Evolutionary conservation across 2,329 filamentous ascomycete genomes (phyloP).

Genomic region (Aureobasidium sp.): DNA sequence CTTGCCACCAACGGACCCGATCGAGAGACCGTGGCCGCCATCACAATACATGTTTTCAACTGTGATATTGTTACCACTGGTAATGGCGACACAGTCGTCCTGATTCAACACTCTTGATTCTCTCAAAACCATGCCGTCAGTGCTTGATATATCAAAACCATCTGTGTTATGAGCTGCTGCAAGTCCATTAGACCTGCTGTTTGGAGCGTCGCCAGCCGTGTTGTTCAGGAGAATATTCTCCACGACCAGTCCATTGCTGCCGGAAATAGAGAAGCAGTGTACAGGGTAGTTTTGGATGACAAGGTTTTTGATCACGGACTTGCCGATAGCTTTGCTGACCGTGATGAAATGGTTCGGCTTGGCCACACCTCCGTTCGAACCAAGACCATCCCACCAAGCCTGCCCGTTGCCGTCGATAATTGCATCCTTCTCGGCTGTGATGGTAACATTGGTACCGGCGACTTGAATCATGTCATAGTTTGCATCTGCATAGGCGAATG

Average conservation of each 20-base stretch:
- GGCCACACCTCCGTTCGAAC: conserved; percentile 39
- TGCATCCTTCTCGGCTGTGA: conserved; percentile 32
- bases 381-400: conserved; percentile 40
- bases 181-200: conserved; percentile 28
- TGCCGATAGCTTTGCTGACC: conserved; percentile 30
- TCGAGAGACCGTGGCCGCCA: conserved; percentile 18
- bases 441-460: conserved; percentile 35
- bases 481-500: conserved; percentile 33
- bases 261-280: conserved; percentile 34
- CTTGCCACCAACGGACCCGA: conserved; percentile 22
- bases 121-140: conserved; percentile 24
- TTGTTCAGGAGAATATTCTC: conserved; percentile 35
- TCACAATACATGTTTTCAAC: conserved; percentile 23
- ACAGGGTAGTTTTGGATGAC: conserved; percentile 37
- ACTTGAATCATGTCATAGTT: conserved; percentile 34
- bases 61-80: conserved; percentile 24
- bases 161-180: conserved; percentile 34
- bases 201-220: conserved; percentile 32
- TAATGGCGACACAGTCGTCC: conserved; percentile 29
- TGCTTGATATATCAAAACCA: conserved; percentile 31
- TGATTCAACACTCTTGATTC: conserved; percentile 28
- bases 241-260: conserved; percentile 29
- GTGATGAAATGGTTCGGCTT: conserved; percentile 38
- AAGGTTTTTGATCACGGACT: conserved; percentile 32
- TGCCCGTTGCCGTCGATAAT: conserved; percentile 35